Evolutionary conservation across 805 yeast genomes (phyloP).

Genomic region (Cyberlindnera maritima): DNA sequence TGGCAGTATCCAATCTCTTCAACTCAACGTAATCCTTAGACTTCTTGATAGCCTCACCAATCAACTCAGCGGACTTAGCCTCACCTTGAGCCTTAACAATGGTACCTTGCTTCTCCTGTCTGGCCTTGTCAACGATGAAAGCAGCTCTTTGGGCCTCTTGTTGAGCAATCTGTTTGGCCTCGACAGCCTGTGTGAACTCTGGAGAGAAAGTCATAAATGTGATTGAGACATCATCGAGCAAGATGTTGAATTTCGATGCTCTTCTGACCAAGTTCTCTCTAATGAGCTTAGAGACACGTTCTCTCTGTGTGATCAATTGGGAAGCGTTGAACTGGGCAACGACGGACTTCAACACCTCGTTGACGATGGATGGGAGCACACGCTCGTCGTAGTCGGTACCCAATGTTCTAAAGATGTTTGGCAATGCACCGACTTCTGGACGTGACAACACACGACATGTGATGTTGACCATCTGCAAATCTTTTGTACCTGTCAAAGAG

Average conservation of each 20-base stretch:
- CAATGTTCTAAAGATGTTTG: constrained; percentile 84
- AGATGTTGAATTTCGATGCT: constrained; percentile 83
- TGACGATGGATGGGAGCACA: constrained; percentile 95
- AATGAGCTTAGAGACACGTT: constrained; percentile 86
- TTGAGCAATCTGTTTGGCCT: constrained; percentile 98
- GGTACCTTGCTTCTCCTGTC: constrained; percentile 95
- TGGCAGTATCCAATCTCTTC: constrained; percentile 95
- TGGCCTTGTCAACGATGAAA: constrained; percentile 92
- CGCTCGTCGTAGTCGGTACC: constrained; percentile 96
- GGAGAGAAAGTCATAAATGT: constrained; percentile 98
- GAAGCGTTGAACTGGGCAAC: constrained; percentile 99
- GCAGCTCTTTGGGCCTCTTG: constrained; percentile 99
- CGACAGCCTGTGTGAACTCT: constrained; percentile 96
- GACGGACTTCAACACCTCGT: constrained; percentile 93
- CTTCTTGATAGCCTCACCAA: constrained; percentile 98
- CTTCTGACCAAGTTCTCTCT: constrained; percentile 89
- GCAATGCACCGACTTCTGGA: constrained; percentile 77
- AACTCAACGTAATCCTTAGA: constrained; percentile 94
- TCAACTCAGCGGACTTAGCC: constrained; percentile 95
- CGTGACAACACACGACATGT: constrained; percentile 96
- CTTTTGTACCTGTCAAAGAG: constrained; percentile 96
- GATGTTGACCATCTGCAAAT: constrained; percentile 97
- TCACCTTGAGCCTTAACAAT: constrained; percentile 98
- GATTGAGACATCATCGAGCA: constrained; percentile 92
- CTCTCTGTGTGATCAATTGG: constrained; percentile 98